phyloP scores from a whole-genome alignment of 108 stramenopile species.

The Chaetoceros tenuissimus region DNA sequence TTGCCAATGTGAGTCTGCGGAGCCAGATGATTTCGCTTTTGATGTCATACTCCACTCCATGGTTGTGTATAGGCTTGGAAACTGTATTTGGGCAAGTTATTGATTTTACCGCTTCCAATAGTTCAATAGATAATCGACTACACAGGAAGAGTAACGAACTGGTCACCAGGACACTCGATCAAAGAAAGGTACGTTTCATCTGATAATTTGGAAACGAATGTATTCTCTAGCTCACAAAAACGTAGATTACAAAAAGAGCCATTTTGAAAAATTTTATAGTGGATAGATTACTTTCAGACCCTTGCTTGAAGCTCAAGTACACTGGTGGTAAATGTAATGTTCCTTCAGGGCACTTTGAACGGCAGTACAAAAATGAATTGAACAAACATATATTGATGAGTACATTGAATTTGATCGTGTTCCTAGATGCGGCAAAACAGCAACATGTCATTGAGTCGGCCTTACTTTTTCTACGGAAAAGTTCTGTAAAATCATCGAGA shows the following conservation, averaged over 20 bases:
- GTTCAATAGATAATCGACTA: too few species aligned
- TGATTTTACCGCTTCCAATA: slow-evolving; percentile 11
- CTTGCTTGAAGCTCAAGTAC: slow-evolving; percentile 43
- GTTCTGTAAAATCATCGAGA: slow-evolving; percentile 78
- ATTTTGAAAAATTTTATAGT: slow-evolving; percentile 50
- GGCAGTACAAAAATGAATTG: slow-evolving; percentile 44
- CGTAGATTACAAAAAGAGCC: too few species aligned
- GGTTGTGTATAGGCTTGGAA: slow-evolving; percentile 87
- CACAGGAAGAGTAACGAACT: too few species aligned
- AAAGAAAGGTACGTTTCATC: too few species aligned
- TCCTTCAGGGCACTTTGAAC: slow-evolving; percentile 67
- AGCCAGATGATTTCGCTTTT: slow-evolving; percentile 56
- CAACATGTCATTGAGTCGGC: slow-evolving; percentile 47
- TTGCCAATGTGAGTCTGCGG: slow-evolving; percentile 70
- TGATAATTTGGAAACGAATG: too few species aligned
- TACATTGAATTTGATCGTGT: slow-evolving; percentile 67
- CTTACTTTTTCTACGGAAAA: slow-evolving; percentile 47
- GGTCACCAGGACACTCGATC: too few species aligned
- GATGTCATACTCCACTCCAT: slow-evolving; percentile 78
- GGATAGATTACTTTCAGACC: slow-evolving; percentile 63
- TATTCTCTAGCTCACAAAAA: too few species aligned
- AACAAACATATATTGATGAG: slow-evolving; percentile 51
- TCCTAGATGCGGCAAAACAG: slow-evolving; percentile 70
- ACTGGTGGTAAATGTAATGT: slow-evolving; percentile 62
- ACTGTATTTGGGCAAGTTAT: slow-evolving; percentile 73